Base-by-base conservation (phyloP, 306 rosid genomes). In the Sechiopsis laciniata region DNA sequence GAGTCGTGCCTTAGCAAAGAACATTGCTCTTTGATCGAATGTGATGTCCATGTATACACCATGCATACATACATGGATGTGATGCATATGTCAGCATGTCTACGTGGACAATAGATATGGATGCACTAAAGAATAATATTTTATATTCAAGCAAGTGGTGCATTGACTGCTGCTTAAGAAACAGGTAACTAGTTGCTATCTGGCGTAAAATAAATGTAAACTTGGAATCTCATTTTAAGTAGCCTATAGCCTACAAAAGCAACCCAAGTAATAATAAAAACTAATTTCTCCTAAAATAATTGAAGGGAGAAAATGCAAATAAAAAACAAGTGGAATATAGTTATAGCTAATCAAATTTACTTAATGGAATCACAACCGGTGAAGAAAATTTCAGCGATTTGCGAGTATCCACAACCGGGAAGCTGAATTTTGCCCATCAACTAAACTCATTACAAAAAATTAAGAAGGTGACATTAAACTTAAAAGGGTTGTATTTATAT, bases 121-220 rank as follows among this genome's bases (percentile, higher is more conserved):
- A 64, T 64, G 70, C 70, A 35, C 7, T n/a, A n/a, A 64, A 35
- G 9, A 35, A 35, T 63, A 35, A 37, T 46, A 10, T 1, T 37
- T 37, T 16, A 37, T n/a, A 64, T 37, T 8, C 70, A 17, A 35
- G 70, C 52, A 64, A 64, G 70, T 16, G 70, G 70, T n/a, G 1
- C 21, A 21, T 64, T 8, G 26, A 64, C 15, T 37, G 68, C 59
- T 60, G 68, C 24, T 63, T 63, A 35, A 16, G 4, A 16, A 63
- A n/a, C 51, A 35, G 14, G 50, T 63, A n/a, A 63, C 32, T 62
- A 13, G 69, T 35, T 63, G 69, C 69, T 63, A 35, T 63, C 69
- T 63, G 14, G 50, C 15, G 51, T 10, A 35, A 8, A 20, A 45
- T 32, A 62, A 29, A 16, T 5, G 21, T n/a, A 8, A 29, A 61